Base-by-base conservation (phyloP, 768 basidiomycete genomes). In the Auriscalpium microsporum region DNA sequence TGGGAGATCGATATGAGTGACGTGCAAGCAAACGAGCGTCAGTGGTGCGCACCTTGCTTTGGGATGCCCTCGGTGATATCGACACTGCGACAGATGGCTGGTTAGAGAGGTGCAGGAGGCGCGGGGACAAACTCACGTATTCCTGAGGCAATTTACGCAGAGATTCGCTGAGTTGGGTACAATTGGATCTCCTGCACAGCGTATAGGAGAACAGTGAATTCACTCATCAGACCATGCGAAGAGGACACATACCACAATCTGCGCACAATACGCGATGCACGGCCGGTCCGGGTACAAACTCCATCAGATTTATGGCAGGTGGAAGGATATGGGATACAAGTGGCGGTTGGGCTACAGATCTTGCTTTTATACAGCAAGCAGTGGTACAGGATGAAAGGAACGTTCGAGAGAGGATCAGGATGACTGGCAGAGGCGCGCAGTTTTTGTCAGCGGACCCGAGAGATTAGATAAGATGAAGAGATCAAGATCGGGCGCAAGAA, bases 51-150 rank as follows among this genome's bases (percentile, higher is more conserved):
- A 87, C 89, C 83, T 82, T 91, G 90, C 67, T 94, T 97, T 8
- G 94, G 95, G 52, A 98, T 98, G 13, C 93, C 94, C 68, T 98
- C 95, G 1, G 94, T 98, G 67, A 99, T 95, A 69, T 99, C 96
- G 58, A 98, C 84, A 8, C 90, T 92, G 63, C 4, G 42, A 7
- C 28, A 28, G 48, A 21, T 47, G 28, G 33, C 13, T 3, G 0
- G 16, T 23, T 2, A 48, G 52, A 11, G 47, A 28, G 28, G 1
- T 16, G 13, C 13, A 34, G 6, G 21, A 53, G 17, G 35, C 47
- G 38, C 11, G 14, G 13, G 35, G 28, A 45, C 14, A 37, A 17
- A 71, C 85, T 58, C 67, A 87, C 87, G 86, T 85, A 78, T 94
- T 95, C 54, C 93, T 73, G 45, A 96, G 75, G 66, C 94, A 95